Evolutionary conservation across 768 basidiomycete genomes (phyloP).

Genomic region (Leccinum disarticulatum): DNA sequence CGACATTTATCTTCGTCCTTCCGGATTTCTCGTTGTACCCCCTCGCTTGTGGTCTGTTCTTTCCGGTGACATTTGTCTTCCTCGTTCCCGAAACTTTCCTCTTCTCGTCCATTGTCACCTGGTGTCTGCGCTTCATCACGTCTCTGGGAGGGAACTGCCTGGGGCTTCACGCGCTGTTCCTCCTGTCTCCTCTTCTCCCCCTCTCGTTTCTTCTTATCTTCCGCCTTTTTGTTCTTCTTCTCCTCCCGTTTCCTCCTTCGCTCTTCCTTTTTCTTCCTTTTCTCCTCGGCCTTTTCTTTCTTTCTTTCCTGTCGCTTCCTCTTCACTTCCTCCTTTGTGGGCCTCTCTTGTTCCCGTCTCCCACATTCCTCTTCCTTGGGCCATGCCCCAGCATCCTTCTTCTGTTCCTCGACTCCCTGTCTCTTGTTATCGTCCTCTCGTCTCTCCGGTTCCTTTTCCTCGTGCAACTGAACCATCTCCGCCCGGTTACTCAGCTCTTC

Average conservation of each 20-base stretch:
- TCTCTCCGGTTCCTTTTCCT: conserved; percentile 22
- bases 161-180: too few relatives aligned
- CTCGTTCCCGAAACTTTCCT: not conserved
- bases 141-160: not conserved
- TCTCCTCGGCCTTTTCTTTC: not conserved
- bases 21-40: not conserved
- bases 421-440: not conserved
- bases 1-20: not conserved
- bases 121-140: not conserved
- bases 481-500: conserved; percentile 38
- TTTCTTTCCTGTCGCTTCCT: conserved; percentile 42
- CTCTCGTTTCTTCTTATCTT: not conserved
- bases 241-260: not conserved
- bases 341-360: not conserved
- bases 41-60: not conserved
- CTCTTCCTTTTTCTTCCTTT: not conserved
- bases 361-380: not conserved
- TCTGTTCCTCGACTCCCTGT: not conserved
- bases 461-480: conserved; percentile 31
- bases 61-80: not conserved
- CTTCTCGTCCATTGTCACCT: not conserved
- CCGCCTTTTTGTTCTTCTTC: not conserved
- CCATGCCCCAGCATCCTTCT: not conserved
- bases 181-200: too few relatives aligned
- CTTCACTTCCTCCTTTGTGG: conserved; percentile 11